phyloP scores from a whole-genome alignment of 306 rosid genomes.

The Pueraria montana region DNA sequence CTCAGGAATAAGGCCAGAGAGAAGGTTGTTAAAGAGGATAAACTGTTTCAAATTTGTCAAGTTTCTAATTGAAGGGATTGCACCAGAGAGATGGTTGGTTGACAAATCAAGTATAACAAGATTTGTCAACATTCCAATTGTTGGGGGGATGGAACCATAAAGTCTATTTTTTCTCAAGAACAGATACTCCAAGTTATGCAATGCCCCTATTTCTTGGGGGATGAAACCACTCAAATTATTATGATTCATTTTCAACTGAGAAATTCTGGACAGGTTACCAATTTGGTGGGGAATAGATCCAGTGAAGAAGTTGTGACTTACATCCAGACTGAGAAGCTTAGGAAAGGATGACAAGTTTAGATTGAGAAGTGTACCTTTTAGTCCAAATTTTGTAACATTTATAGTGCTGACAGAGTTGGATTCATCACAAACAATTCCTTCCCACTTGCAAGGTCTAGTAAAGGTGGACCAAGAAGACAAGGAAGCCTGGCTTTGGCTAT shows the following conservation, averaged over 20 bases:
- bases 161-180: background rate
- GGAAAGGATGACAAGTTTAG: conserved; percentile 54
- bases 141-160: conserved; percentile 41
- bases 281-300: conserved; percentile 49
- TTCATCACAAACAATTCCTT: conserved; percentile 44
- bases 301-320: conserved; percentile 30
- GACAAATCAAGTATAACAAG: conserved; percentile 45
- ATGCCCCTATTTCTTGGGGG: conserved; percentile 40
- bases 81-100: conserved; percentile 31
- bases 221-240: conserved; percentile 40
- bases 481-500: conserved; percentile 44
- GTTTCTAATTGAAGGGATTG: conserved; percentile 47
- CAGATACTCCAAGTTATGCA: conserved; percentile 25
- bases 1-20: conserved; percentile 46
- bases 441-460: conserved; percentile 46
- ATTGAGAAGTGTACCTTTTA: conserved; percentile 49
- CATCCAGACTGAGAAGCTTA: conserved; percentile 7
- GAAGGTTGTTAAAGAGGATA: conserved; percentile 24
- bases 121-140: conserved; percentile 43
- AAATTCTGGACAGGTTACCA: conserved; percentile 42
- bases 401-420: conserved; percentile 24
- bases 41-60: conserved; percentile 33
- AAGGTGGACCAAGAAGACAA: conserved; percentile 46
- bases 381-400: conserved; percentile 28
- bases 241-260: background rate